phyloP scores from a whole-genome alignment of 176 grass and related monocot genomes.

The Aechmea fasciata region DNA sequence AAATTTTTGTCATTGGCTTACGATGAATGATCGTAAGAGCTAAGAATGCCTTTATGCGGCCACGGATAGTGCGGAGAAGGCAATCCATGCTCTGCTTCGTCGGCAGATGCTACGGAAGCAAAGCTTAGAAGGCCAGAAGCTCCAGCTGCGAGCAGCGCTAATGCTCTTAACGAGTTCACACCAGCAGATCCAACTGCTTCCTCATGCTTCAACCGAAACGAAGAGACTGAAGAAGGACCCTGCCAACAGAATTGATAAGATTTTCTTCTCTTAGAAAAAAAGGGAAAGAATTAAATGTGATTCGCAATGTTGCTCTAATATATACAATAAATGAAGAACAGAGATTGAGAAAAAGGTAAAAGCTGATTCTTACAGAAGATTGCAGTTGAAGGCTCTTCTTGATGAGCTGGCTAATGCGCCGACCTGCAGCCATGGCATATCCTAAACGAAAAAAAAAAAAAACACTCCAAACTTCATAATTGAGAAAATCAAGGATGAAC shows the following conservation, averaged over 20 bases:
- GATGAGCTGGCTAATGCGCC: slow-evolving; percentile 57
- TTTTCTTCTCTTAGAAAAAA: not conserved
- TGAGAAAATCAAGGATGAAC: slow-evolving; percentile 2
- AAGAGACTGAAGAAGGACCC: slow-evolving; percentile 50
- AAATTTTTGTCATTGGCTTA: slow-evolving; percentile 33
- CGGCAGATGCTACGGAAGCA: slow-evolving; percentile 67
- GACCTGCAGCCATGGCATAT: slow-evolving; percentile 46
- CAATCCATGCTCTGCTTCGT: slow-evolving; percentile 93
- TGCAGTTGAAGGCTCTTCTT: slow-evolving; percentile 51
- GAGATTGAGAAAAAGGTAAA: not conserved
- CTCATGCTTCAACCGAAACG: slow-evolving; percentile 49
- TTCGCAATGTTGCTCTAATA: not conserved
- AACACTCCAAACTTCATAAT: not conserved
- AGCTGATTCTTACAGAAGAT: slow-evolving; percentile 47
- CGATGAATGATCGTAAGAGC: slow-evolving; percentile 94
- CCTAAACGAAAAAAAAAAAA: slow-evolving; percentile 3
- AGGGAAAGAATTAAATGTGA: not conserved
- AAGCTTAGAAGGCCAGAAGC: slow-evolving; percentile 68
- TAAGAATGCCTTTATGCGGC: slow-evolving; percentile 95
- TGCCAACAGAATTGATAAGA: slow-evolving; percentile 18
- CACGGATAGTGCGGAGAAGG: slow-evolving; percentile 71
- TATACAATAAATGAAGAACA: not conserved
- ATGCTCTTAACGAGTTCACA: slow-evolving; percentile 41
- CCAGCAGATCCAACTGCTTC: slow-evolving; percentile 40
- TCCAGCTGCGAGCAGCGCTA: slow-evolving; percentile 73